A percentile compares a stretch with the other conserved stretches of the same genome.
Conservation (phyloP, 495 filamentous ascomycete species). For the Acidomyces sp. region DNA sequence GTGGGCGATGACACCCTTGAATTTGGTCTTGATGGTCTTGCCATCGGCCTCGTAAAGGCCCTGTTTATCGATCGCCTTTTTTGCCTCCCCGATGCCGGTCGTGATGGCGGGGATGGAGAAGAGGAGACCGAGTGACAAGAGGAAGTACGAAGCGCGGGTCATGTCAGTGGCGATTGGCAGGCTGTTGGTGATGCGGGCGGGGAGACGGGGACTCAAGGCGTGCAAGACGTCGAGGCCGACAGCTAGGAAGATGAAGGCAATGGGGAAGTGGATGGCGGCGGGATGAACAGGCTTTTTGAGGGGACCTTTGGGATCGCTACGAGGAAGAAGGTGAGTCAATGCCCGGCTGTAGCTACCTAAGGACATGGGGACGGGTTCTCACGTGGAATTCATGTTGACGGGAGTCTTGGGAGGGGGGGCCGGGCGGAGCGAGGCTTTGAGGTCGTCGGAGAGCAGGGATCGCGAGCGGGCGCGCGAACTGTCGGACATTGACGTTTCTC, state of each 20-base stretch:
- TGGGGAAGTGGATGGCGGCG: constrained; percentile 27
- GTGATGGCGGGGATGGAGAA: constrained; percentile 18
- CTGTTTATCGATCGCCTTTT: constrained; percentile 16
- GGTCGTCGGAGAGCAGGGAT: constrained; percentile 12
- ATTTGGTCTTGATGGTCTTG: constrained; percentile 17
- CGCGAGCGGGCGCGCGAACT: constrained; percentile 9
- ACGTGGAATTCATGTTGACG: constrained; percentile 10
- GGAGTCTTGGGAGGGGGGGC: too few species aligned
- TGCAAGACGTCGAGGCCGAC: constrained; percentile 23
- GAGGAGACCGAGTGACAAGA: constrained; percentile 19
- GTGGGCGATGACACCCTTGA: constrained; percentile 20
- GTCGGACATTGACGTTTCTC: constrained; percentile 9
- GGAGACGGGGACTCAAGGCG: constrained; percentile 7
- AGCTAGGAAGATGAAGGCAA: constrained; percentile 25
- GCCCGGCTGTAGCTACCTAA: too few species aligned
- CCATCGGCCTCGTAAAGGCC: constrained; percentile 20
- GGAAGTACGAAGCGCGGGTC: constrained; percentile 17
- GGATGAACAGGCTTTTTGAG: constrained; percentile 26
- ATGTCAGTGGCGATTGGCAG: constrained; percentile 13
- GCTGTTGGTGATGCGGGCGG: constrained; percentile 7
- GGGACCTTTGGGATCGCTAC: constrained; percentile 11
- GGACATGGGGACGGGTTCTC: too few species aligned
- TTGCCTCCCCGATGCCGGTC: constrained; percentile 16
- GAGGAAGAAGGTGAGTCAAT: neutral
- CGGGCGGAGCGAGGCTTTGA: constrained; percentile 7